These are phyloP conservation scores for Pachyrhizus erosus DNA, from an alignment of 306 rosid genomes.

Conservation along the genomic window DNA sequence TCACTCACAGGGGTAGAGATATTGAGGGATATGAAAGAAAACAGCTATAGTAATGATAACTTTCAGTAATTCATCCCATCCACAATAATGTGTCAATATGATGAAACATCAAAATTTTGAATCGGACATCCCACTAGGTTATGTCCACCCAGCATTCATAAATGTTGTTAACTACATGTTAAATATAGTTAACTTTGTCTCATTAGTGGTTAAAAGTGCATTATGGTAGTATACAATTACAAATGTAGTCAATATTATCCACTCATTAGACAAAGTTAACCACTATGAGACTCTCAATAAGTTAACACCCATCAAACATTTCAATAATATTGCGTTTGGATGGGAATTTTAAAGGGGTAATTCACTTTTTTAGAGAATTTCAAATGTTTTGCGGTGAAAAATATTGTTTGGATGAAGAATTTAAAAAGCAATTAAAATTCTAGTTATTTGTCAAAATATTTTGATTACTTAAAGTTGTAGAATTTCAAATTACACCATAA, in stretches of 20 bases:
- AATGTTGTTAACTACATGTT: not conserved
- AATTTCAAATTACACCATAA: too few species aligned
- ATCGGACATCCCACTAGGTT: too few species aligned
- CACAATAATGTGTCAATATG: not conserved
- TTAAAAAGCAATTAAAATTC: too few species aligned
- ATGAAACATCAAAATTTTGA: not conserved
- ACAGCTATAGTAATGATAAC: constrained; percentile 9
- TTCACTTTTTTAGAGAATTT: too few species aligned
- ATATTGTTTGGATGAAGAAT: too few species aligned
- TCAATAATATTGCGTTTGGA: not conserved
- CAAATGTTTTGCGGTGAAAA: too few species aligned
- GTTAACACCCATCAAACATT: not conserved
- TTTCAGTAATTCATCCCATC: not conserved
- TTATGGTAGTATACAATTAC: not conserved
- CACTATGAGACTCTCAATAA: too few species aligned
- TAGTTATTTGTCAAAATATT: too few species aligned
- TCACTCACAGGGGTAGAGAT: constrained; percentile 13
- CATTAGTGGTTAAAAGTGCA: not conserved
- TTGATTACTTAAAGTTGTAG: too few species aligned
- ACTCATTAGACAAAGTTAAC: not conserved
- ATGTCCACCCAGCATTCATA: not conserved
- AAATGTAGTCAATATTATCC: not conserved
- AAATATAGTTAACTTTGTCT: not conserved
- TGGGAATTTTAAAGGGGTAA: too few species aligned
- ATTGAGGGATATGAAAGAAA: not conserved